Conservation (phyloP, 129 eudicot genomes). For the Glebionis coronaria region DNA sequence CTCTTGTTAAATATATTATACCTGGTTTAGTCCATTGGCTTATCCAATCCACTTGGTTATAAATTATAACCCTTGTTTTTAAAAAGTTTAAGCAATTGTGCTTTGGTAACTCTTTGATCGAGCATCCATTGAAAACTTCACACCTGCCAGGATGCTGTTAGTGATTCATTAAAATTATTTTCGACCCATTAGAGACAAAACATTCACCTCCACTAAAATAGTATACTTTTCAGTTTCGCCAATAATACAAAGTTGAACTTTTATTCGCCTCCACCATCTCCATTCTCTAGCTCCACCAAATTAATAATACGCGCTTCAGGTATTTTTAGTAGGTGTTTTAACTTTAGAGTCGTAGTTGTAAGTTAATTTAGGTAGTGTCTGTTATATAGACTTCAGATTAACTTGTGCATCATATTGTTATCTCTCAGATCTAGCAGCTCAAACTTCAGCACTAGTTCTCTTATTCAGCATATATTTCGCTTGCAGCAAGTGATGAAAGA, state of each 20-base stretch:
- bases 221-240: conserved; percentile 45
- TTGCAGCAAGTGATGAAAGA: no score
- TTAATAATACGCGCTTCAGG: conserved; percentile 39
- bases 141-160: conserved; percentile 22
- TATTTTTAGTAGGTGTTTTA: conserved; percentile 14
- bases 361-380: background rate
- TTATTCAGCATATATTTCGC: no score
- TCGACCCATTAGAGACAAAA: background rate
- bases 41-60: no score
- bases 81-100: no score
- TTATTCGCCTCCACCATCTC: conserved; percentile 20
- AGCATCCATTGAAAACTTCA: no score
- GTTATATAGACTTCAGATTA: background rate
- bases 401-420: no score
- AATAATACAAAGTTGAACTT: conserved; percentile 27
- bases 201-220: background rate
- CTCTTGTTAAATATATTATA: no score
- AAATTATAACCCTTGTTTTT: no score
- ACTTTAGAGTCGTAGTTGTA: background rate
- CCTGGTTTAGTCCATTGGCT: no score
- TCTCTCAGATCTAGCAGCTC: no score
- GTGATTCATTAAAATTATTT: background rate
- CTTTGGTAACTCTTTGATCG: no score
- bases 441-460: no score
- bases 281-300: conserved; percentile 45